Evolutionary conservation across 164 flowering plant genomes (phyloP).

Genomic region (Sextonia rubra): DNA sequence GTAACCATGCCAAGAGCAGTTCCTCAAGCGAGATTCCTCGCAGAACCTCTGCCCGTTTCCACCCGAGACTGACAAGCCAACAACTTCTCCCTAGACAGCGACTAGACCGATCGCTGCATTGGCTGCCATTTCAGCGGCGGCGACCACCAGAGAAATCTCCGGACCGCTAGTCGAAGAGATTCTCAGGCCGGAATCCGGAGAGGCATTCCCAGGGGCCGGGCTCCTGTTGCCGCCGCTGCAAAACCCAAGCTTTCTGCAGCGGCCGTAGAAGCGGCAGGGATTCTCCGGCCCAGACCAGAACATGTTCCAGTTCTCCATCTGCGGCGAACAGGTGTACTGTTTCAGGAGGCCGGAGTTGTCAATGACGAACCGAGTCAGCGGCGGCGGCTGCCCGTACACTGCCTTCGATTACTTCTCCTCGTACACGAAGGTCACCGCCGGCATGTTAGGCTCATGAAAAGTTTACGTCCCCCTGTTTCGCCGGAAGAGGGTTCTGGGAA

Average conservation of each 20-base stretch:
- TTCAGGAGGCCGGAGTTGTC: constrained; percentile 42
- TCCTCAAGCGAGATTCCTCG: constrained; percentile 49
- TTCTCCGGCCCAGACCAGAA: constrained; percentile 76
- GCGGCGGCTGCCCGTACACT: constrained; percentile 21
- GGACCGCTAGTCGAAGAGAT: constrained; percentile 37
- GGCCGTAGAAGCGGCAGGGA: constrained; percentile 45
- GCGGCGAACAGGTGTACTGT: constrained; percentile 72
- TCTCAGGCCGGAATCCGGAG: constrained; percentile 44
- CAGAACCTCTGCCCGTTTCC: constrained; percentile 34
- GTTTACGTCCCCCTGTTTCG: too few species aligned
- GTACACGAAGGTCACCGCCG: constrained; percentile 61
- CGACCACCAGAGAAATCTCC: constrained; percentile 67
- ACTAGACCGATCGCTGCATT: constrained; percentile 43
- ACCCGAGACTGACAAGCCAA: constrained; percentile 13
- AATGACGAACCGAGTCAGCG: constrained; percentile 50
- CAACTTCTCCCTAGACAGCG: constrained; percentile 29
- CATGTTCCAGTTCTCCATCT: constrained; percentile 59
- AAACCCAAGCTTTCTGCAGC: constrained; percentile 65
- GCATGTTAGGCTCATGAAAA: constrained; percentile 47
- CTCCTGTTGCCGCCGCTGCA: constrained; percentile 22
- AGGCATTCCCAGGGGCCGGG: constrained; percentile 51
- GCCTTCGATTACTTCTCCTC: constrained; percentile 31
- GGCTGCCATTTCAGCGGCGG: constrained; percentile 17
- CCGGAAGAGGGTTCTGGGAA: too few species aligned
- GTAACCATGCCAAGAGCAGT: constrained; percentile 82